phyloP scores from a whole-genome alignment of 345 rosid species.

The Luvunga scandens region DNA sequence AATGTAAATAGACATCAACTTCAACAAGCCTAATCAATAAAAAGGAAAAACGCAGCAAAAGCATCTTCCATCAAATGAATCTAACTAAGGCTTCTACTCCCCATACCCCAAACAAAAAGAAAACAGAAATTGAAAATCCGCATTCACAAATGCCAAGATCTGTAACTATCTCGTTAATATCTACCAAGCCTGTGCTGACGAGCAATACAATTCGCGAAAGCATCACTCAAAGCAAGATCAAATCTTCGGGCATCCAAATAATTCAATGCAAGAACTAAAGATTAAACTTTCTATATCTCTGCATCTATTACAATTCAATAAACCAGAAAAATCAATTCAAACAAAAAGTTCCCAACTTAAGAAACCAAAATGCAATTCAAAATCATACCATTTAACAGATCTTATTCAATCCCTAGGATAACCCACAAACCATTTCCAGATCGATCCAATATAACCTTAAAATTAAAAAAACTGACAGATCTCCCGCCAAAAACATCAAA shows the following conservation, averaged over 20 bases:
- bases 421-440: conserved; percentile 5
- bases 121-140: neutral
- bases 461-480: neutral
- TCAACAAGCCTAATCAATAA: neutral
- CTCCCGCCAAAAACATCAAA: neutral
- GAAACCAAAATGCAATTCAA: neutral
- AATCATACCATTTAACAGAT: conserved; percentile 20
- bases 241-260: neutral
- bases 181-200: too few relatives aligned
- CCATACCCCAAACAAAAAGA: neutral
- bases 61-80: neutral
- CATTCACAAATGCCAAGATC: neutral
- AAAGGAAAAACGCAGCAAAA: neutral
- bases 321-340: neutral
- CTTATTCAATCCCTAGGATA: conserved; percentile 12
- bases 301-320: neutral
- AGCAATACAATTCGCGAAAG: neutral
- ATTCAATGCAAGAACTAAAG: too few relatives aligned
- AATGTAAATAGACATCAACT: neutral
- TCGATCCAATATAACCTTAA: neutral
- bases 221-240: neutral
- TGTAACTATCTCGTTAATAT: neutral
- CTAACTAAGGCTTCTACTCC: neutral
- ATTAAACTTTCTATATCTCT: neutral
- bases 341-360: neutral